Evolutionary conservation across 2,329 filamentous ascomycete species (phyloP).

Genomic region (Pyricularia grisea): DNA sequence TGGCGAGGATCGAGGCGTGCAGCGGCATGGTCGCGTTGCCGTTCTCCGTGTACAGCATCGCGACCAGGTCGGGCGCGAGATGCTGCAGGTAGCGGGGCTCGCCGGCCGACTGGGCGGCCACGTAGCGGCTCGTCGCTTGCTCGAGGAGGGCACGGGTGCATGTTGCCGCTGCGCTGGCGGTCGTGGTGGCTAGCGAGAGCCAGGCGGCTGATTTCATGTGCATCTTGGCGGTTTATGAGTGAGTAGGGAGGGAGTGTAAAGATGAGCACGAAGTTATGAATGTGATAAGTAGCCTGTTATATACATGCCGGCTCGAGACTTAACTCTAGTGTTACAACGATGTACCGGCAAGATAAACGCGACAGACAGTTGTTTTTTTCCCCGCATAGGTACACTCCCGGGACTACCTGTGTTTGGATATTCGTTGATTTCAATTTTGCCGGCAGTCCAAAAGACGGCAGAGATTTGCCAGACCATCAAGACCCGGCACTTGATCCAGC

Average conservation of each 20-base stretch:
- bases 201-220: neutral
- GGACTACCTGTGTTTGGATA: neutral
- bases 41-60: conserved; percentile 10
- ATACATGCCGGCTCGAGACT: neutral
- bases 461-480: neutral
- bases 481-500: neutral
- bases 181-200: neutral
- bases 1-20: conserved; percentile 15
- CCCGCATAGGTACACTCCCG: neutral
- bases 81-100: conserved; percentile 4
- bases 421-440: neutral
- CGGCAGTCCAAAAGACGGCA: neutral
- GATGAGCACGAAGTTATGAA: neutral
- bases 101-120: conserved; percentile 8
- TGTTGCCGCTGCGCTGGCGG: neutral
- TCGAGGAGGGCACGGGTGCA: conserved; percentile 9
- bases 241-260: neutral
- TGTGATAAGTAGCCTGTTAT: neutral
- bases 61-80: conserved; percentile 6
- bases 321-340: neutral
- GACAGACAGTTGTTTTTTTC: neutral
- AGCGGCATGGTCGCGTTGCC: conserved; percentile 10
- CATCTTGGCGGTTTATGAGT: neutral
- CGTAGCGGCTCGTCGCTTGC: conserved; percentile 6
- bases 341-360: neutral